A percentile compares a stretch with the other conserved stretches of the same genome.
Evolutionary conservation across 2,329 filamentous ascomycete genomes (phyloP).

Genomic region (Sphaerulina populicola): DNA sequence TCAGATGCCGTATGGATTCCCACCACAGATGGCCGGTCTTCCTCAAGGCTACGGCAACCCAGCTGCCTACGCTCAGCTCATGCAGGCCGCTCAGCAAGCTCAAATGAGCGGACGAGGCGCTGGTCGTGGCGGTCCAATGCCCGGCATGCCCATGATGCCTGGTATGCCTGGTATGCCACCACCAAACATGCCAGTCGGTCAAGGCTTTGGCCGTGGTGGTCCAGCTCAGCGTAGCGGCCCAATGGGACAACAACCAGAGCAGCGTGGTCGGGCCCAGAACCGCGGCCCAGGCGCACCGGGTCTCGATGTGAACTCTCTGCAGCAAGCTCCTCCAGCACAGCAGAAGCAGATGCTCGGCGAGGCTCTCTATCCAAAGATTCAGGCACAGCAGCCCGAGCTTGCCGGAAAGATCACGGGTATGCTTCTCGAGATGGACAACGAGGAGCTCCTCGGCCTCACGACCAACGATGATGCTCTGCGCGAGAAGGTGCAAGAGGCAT

Average conservation of each 20-base stretch:
- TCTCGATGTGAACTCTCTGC: slow-evolving; percentile 46
- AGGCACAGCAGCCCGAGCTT: slow-evolving; percentile 84
- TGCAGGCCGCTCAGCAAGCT: slow-evolving; percentile 66
- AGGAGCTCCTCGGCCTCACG: slow-evolving; percentile 87
- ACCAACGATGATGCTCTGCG: slow-evolving; percentile 83
- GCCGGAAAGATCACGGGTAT: slow-evolving; percentile 99
- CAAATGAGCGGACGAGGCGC: slow-evolving; percentile 59
- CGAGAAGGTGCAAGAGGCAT: slow-evolving; percentile 93
- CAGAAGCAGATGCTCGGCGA: slow-evolving; percentile 99
- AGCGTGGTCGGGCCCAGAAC: slow-evolving; percentile 34
- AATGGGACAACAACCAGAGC: slow-evolving; percentile 35
- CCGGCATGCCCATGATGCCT: slow-evolving; percentile 62
- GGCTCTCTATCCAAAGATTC: slow-evolving; percentile 97
- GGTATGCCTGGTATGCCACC: slow-evolving; percentile 45
- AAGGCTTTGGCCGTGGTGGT: slow-evolving; percentile 37
- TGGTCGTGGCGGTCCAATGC: slow-evolving; percentile 58
- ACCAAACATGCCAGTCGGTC: slow-evolving; percentile 50
- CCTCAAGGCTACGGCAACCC: slow-evolving; percentile 71
- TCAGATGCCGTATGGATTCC: slow-evolving; percentile 75
- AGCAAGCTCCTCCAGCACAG: slow-evolving; percentile 55
- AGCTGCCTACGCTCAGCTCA: slow-evolving; percentile 50
- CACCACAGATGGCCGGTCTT: slow-evolving; percentile 58
- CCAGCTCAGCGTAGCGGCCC: slow-evolving; percentile 26
- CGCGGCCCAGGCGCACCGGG: slow-evolving; percentile 32
- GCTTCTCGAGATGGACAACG: slow-evolving; percentile 98